phyloP scores from a whole-genome alignment of 2,329 filamentous ascomycete genomes.

The Teratosphaeria viscida region DNA sequence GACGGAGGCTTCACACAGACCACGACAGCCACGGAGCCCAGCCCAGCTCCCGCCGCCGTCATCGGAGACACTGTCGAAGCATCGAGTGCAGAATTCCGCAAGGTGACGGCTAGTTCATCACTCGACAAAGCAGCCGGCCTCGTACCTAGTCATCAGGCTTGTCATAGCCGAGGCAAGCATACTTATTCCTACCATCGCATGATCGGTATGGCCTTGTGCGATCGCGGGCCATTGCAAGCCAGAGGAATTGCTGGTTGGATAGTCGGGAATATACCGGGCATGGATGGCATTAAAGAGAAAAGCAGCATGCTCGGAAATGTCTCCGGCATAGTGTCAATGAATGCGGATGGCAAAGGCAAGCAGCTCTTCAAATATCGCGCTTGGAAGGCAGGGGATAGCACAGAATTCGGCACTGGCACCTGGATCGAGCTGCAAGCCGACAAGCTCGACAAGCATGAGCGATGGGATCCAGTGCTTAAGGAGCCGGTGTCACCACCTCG shows the following conservation, averaged over 20 bases:
- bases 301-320: neutral
- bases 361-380: neutral
- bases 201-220: slow-evolving; percentile 22
- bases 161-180: neutral
- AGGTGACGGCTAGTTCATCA: neutral
- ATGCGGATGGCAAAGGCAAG: slow-evolving; percentile 1
- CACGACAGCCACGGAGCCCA: neutral
- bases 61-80: neutral
- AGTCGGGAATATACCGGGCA: slow-evolving; percentile 13
- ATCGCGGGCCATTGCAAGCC: slow-evolving; percentile 12
- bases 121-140: neutral
- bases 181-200: slow-evolving; percentile 6
- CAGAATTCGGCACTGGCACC: slow-evolving; percentile 2
- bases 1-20: neutral
- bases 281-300: slow-evolving; percentile 2
- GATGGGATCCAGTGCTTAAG: slow-evolving; percentile 17
- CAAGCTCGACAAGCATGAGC: slow-evolving; percentile 9
- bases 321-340: slow-evolving; percentile 1
- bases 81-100: neutral
- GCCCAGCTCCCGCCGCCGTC: neutral
- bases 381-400: neutral
- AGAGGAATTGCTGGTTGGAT: slow-evolving; percentile 19
- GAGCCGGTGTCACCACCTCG: slow-evolving; percentile 8
- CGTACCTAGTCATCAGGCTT: neutral
- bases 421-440: slow-evolving; percentile 15